Conservation (phyloP, 2,329 filamentous ascomycete species). For the Lasiodiplodia gonubiensis region DNA sequence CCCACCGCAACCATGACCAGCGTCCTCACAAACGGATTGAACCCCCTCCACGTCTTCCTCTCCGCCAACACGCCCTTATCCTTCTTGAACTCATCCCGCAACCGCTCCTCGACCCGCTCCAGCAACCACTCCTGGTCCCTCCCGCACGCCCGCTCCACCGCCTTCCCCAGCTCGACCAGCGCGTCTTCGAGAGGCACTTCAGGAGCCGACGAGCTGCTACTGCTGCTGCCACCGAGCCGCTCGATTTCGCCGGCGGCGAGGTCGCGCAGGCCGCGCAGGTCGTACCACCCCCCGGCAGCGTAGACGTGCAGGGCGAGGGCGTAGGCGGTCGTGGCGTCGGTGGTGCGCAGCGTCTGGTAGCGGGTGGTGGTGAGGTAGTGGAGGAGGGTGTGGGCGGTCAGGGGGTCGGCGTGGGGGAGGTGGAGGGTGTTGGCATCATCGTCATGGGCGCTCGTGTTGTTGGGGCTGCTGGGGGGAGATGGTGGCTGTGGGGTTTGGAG, state of each 20-base stretch:
- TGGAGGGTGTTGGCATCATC: background rate
- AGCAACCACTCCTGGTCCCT: background rate
- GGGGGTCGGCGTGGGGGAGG: background rate
- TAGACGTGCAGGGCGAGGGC: background rate
- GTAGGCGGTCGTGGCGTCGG: background rate
- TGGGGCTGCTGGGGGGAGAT: background rate
- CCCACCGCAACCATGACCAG: background rate
- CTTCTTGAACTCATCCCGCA: background rate
- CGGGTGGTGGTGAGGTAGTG: background rate
- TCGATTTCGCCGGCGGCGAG: background rate
- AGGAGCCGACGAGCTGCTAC: background rate
- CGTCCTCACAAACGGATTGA: background rate
- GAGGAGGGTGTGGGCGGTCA: background rate
- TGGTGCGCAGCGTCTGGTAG: background rate
- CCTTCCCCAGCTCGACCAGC: background rate
- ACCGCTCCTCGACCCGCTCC: background rate
- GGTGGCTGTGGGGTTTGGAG: background rate
- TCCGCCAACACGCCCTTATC: background rate
- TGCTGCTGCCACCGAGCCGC: background rate
- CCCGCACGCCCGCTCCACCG: background rate
- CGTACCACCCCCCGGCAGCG: constrained; percentile 1
- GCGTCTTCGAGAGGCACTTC: background rate
- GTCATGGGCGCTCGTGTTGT: background rate
- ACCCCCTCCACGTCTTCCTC: background rate
- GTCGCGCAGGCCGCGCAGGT: constrained; percentile 3